Evolutionary conservation across 306 rosid genomes (phyloP).

Genomic region (Dalbergia cultrata): DNA sequence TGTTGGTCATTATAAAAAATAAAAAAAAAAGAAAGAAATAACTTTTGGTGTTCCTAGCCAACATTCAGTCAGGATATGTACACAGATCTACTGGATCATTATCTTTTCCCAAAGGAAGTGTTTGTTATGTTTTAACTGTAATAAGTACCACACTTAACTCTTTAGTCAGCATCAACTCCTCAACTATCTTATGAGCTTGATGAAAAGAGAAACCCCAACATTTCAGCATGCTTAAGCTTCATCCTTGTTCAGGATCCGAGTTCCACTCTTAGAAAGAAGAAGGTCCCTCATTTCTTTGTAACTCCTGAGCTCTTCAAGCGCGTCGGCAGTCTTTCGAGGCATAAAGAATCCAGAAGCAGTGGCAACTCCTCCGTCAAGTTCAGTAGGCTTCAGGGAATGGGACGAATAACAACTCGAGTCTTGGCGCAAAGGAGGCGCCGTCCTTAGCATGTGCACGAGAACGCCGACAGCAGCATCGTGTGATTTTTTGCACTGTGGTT

Average conservation of each 20-base stretch:
- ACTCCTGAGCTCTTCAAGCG: constrained; percentile 67
- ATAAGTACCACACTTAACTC: constrained; percentile 28
- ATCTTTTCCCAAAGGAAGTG: constrained; percentile 20
- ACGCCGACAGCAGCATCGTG: constrained; percentile 93
- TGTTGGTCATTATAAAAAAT: constrained; percentile 39
- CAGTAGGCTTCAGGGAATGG: constrained; percentile 64
- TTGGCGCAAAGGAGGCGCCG: constrained; percentile 91
- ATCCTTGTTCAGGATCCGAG: constrained; percentile 50
- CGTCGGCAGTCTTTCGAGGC: constrained; percentile 62
- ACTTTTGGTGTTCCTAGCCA: constrained; percentile 35
- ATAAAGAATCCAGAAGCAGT: constrained; percentile 73
- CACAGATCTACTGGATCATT: constrained; percentile 41
- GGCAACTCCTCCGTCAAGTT: constrained; percentile 64
- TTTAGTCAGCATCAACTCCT: constrained; percentile 37
- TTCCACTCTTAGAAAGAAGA: constrained; percentile 67
- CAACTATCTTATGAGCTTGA: constrained; percentile 16
- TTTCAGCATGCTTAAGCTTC: constrained; percentile 47
- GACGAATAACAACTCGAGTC: constrained; percentile 72
- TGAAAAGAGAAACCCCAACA: neutral
- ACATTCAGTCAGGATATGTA: constrained; percentile 53
- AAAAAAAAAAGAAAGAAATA: neutral
- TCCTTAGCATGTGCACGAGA: constrained; percentile 82
- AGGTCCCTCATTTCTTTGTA: constrained; percentile 66
- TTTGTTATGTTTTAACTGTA: constrained; percentile 38
- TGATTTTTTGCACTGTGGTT: constrained; percentile 64